Evolutionary conservation across 2,329 filamentous ascomycete species (phyloP).

Genomic region (Fusarium citri): DNA sequence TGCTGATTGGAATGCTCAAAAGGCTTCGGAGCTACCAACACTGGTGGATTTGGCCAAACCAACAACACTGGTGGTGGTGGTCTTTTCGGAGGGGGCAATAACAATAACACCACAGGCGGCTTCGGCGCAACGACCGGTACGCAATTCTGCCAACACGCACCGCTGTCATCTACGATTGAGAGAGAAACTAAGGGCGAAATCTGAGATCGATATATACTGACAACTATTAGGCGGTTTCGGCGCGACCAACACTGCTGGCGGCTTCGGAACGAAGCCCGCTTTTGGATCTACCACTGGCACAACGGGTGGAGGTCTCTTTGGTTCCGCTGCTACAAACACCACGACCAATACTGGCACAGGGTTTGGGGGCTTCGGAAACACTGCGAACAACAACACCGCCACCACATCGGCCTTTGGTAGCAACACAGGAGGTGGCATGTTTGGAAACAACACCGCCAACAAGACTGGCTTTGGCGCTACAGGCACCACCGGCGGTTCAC

Average conservation of each 20-base stretch:
- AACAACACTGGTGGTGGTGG: slow-evolving; percentile 50
- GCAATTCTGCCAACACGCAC: slow-evolving; percentile 34
- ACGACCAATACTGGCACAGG: slow-evolving; percentile 53
- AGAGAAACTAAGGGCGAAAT: slow-evolving; percentile 22
- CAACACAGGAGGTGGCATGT: slow-evolving; percentile 61
- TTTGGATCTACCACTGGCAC: slow-evolving; percentile 62
- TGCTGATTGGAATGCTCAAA: slow-evolving; percentile 44
- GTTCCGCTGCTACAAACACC: slow-evolving; percentile 53
- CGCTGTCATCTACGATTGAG: slow-evolving; percentile 35
- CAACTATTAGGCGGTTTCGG: slow-evolving; percentile 53
- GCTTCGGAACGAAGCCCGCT: slow-evolving; percentile 61
- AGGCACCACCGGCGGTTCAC: slow-evolving; percentile 54
- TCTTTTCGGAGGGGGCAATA: slow-evolving; percentile 58
- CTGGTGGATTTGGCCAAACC: slow-evolving; percentile 58
- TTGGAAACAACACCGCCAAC: slow-evolving; percentile 60
- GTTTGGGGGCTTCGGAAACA: slow-evolving; percentile 57
- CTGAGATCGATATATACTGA: slow-evolving; percentile 33
- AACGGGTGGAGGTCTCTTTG: slow-evolving; percentile 60
- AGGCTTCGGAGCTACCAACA: slow-evolving; percentile 52
- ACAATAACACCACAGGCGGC: slow-evolving; percentile 49
- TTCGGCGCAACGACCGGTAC: slow-evolving; percentile 53
- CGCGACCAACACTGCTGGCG: slow-evolving; percentile 48
- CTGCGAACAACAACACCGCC: slow-evolving; percentile 48
- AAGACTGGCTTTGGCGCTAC: slow-evolving; percentile 64
- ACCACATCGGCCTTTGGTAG: slow-evolving; percentile 55